Evolutionary conservation across 352 stramenopile genomes (phyloP), one percentile per base, ranked within the genome.

Genomic region (Pythium insidiosum): DNA sequence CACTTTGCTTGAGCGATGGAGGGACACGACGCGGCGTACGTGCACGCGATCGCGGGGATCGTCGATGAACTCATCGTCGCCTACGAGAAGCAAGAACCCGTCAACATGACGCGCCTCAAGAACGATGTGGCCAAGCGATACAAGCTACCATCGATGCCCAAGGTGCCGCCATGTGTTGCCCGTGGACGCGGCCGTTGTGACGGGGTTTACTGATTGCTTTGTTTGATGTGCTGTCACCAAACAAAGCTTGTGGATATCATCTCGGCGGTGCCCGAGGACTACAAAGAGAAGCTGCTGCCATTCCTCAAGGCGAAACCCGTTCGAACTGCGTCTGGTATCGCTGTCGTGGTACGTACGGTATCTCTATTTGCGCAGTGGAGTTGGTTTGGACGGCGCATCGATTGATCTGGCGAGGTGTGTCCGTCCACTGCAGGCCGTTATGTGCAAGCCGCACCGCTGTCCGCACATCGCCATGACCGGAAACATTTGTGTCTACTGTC

Each of bases 391-490:
- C n/a, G n/a, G n/a, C n/a, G n/a, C n/a, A n/a, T n/a, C n/a, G n/a
- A n/a, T n/a, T n/a, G n/a, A n/a, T n/a, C n/a, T n/a, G n/a, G n/a
- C n/a, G n/a, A n/a, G n/a, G n/a, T n/a, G n/a, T n/a, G n/a, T n/a
- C n/a, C n/a, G n/a, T n/a, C n/a, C n/a, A n/a, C 26, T 46, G 39
- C 43, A 50, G 61, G 94, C 95, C 0, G 94, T 98, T 15, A 98
- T 98, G 94, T 96, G 71, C 63, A 98, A 98, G 60, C 95, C 94
- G 3, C 95, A 98, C 67, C 87, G 94, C n/a, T 98, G 95, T 67
- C 94, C 95, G 5, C 95, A 98, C 67, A 97, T 98, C 51, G 90
- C 91, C 28, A 97, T 97, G 68, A 98, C 93, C 1, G 93, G 93
- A 30, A 97, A 97, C 56, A 95, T 98, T 24, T 98, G 95, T 53